Base-by-base conservation (phyloP, 2,329 filamentous ascomycete species). In the Calonectria ilicicola region DNA sequence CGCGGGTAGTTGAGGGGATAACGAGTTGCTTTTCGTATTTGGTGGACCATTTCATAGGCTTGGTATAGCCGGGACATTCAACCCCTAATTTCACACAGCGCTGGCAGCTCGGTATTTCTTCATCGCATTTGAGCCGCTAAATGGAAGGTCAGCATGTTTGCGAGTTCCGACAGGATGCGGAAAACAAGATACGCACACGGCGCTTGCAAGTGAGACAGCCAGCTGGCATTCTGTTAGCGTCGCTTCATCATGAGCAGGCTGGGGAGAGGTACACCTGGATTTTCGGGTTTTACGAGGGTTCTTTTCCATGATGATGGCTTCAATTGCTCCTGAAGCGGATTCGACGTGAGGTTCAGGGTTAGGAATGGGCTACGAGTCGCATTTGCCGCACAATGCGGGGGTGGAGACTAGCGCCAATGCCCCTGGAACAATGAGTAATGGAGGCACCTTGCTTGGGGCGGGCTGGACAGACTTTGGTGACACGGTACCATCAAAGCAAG, bases 121-220 rank as follows among this genome's bases (percentile, higher is more conserved):
- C 76, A 35, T 78, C 76, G 5, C 76, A 78, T 62, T 78, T 78
- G 15, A 78, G 19, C 3, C 66, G 72, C 73, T 77, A 3, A 4
- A 23, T 1, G 23, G 1, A 5, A 17, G 14, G 17, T 75, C 8
- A 71, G 73, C 12, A 32, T 7, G 0, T 15, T 3, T 12, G 15
- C 10, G 2, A 7, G 5, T n/a, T 56, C 2, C 6, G 12, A 14
- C 7, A 15, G 9, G 32, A 64, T 21, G 12, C 27, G 9, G 21
- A 19, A 2, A 8, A 5, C 19, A 10, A 21, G 23, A 10, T n/a
- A 63, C 73, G 46, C 47, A 75, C 73, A 4, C 73, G 71, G 23
- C 46, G 53, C 47, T 76, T 76, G 42, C 73, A 76, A 4, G 62
- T 70, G 5, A 66, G 51, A n/a, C 70, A 76, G 32, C 74, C 70